These are phyloP conservation scores for Plasmodium coatneyi DNA, from an alignment of 169 alveolate species.

Conservation along the genomic window DNA sequence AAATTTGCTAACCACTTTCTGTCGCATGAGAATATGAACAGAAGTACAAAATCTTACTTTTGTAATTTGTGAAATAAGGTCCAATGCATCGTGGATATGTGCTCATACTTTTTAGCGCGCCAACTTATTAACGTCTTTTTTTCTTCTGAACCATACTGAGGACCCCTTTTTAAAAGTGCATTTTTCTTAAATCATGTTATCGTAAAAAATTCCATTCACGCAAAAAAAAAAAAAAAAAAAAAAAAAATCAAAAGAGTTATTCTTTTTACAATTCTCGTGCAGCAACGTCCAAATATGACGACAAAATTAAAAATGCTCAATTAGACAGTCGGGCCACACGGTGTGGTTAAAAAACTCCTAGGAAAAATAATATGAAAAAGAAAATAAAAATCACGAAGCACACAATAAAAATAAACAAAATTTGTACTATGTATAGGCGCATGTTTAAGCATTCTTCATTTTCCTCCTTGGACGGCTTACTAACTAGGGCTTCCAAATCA, in stretches of 20 bases:
- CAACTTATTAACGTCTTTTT: background rate
- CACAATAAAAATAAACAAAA: conserved; percentile 58
- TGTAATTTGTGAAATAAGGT: background rate
- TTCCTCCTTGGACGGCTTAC: conserved; percentile 59
- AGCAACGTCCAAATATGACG: background rate
- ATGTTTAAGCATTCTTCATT: conserved; percentile 50
- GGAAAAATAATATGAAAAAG: conserved; percentile 68
- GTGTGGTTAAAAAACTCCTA: conserved; percentile 56
- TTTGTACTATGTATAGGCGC: conserved; percentile 54
- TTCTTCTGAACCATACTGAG: background rate
- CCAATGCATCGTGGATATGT: background rate
- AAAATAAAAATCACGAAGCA: conserved; percentile 65
- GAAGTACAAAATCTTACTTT: background rate
- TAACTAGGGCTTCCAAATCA: conserved; percentile 66
- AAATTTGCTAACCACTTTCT: background rate
- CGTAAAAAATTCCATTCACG: background rate
- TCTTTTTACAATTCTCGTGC: background rate
- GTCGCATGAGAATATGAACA: background rate
- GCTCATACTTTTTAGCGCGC: background rate
- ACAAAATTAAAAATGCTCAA: conserved; percentile 3
- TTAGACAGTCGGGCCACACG: background rate
- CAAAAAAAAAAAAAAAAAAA: background rate
- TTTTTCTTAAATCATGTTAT: background rate
- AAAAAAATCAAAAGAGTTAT: background rate
- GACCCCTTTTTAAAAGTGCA: background rate